Evolutionary conservation across 164 flowering plant genomes (phyloP).

Genomic region (Stephania yunnanensis): DNA sequence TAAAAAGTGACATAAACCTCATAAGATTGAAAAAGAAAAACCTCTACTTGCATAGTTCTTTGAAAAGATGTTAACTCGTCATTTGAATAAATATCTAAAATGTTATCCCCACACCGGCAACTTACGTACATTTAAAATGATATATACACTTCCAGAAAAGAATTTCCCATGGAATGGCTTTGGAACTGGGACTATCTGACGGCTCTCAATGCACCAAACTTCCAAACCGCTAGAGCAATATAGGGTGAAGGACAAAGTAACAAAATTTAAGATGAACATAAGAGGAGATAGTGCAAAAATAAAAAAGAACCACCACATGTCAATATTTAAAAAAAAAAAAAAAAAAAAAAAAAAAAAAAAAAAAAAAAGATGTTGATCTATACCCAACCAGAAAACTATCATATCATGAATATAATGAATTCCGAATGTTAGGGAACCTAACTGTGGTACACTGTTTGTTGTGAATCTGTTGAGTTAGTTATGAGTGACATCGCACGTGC

Average conservation of each 20-base stretch:
- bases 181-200: constrained; percentile 39
- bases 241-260: constrained; percentile 22
- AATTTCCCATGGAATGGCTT: constrained; percentile 53
- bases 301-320: neutral
- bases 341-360: no score
- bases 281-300: neutral
- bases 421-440: no score
- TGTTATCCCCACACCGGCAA: neutral
- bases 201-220: constrained; percentile 61
- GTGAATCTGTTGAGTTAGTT: no score
- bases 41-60: neutral
- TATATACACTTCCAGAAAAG: constrained; percentile 54
- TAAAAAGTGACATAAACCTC: neutral
- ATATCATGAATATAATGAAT: no score
- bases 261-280: constrained; percentile 3
- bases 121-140: constrained; percentile 62
- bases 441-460: no score
- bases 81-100: neutral
- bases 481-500: no score
- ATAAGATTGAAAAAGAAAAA: neutral
- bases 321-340: no score
- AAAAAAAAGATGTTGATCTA: no score
- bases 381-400: no score
- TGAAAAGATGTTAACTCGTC: neutral
- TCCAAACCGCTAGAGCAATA: constrained; percentile 44